Evolutionary conservation across 179 eudicot species (phyloP).

Genomic region (Pouteria campechiana): DNA sequence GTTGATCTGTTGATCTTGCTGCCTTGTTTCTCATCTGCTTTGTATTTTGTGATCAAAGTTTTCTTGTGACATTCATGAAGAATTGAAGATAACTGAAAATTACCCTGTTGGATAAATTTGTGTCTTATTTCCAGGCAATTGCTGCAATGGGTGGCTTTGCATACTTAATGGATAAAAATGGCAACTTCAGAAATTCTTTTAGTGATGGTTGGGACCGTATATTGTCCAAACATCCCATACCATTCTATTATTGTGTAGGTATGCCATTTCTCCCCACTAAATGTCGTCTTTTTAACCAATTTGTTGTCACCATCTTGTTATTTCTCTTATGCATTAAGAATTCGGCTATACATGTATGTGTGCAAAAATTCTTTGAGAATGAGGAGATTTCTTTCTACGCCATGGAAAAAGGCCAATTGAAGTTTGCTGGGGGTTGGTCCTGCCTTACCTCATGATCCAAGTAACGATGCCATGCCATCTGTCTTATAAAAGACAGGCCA

Average conservation of each 20-base stretch:
- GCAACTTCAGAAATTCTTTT: conserved; percentile 70
- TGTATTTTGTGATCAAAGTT: neutral
- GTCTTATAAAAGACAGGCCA: too few species aligned
- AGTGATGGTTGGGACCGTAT: conserved; percentile 87
- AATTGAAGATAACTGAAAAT: neutral
- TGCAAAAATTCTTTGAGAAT: neutral
- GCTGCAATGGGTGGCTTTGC: conserved; percentile 63
- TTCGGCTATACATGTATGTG: neutral
- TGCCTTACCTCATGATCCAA: too few species aligned
- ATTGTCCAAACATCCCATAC: conserved; percentile 84
- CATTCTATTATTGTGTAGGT: conserved; percentile 87
- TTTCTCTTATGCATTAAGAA: neutral
- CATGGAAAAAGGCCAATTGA: neutral
- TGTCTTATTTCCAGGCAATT: conserved; percentile 35
- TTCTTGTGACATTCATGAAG: too few species aligned
- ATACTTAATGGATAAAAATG: conserved; percentile 76
- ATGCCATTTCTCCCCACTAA: conserved; percentile 1
- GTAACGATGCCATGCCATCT: too few species aligned
- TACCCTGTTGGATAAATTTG: neutral
- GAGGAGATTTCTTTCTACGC: neutral
- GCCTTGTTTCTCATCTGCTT: neutral
- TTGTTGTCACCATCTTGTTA: neutral
- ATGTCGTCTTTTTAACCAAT: neutral
- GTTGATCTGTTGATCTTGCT: neutral
- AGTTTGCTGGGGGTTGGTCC: neutral